Evolutionary conservation across 1,139 yeast species (phyloP).

Genomic region (Candida neerlandica): DNA sequence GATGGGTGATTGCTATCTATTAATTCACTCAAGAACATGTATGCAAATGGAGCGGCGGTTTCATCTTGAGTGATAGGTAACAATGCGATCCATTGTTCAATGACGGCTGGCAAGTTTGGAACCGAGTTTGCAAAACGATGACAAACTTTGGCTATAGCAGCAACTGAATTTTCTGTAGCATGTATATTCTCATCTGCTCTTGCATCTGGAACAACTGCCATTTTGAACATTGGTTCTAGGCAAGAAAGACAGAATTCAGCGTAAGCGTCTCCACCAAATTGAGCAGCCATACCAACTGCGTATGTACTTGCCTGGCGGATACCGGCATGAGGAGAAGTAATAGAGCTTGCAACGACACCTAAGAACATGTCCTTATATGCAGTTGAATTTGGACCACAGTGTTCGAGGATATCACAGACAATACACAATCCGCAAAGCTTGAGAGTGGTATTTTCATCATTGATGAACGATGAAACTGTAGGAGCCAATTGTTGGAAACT

Average conservation of each 20-base stretch:
- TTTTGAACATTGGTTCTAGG: slow-evolving; percentile 71
- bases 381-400: slow-evolving; percentile 69
- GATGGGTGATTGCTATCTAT: slow-evolving; percentile 71
- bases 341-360: slow-evolving; percentile 61
- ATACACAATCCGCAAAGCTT: slow-evolving; percentile 81
- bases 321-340: slow-evolving; percentile 68
- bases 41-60: slow-evolving; percentile 89
- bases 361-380: slow-evolving; percentile 67
- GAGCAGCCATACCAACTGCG: slow-evolving; percentile 85
- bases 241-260: slow-evolving; percentile 67
- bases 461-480: slow-evolving; percentile 55
- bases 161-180: slow-evolving; percentile 85
- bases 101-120: slow-evolving; percentile 63
- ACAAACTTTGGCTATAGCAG: slow-evolving; percentile 82
- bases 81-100: slow-evolving; percentile 77
- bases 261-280: slow-evolving; percentile 68
- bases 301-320: slow-evolving; percentile 88
- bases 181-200: slow-evolving; percentile 78
- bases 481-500: slow-evolving; percentile 64
- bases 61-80: slow-evolving; percentile 84
- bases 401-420: slow-evolving; percentile 78
- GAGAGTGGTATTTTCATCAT: slow-evolving; percentile 67
- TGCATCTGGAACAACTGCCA: slow-evolving; percentile 82
- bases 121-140: slow-evolving; percentile 57
- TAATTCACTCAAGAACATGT: slow-evolving; percentile 72